Evolutionary conservation across 1,284 basidiomycete species (phyloP).

Genomic region (Melampsora medusae): DNA sequence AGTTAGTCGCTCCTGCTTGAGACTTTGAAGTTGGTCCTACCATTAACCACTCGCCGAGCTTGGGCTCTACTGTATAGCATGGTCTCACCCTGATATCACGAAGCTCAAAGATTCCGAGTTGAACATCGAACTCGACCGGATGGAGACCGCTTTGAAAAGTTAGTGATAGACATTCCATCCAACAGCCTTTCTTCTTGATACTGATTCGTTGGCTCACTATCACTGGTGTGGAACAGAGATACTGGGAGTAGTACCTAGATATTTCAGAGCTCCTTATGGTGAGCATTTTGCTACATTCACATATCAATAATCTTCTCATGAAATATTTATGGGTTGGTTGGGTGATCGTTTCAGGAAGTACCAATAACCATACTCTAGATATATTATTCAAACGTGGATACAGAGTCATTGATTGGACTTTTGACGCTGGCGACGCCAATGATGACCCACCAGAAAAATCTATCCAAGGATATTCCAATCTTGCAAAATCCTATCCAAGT

Average conservation of each 20-base stretch:
- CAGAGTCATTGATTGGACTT: slow-evolving; percentile 22
- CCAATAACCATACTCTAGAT: not conserved
- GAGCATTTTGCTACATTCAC: not conserved
- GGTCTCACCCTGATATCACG: no score
- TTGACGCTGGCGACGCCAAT: slow-evolving; percentile 29
- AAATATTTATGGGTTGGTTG: not conserved
- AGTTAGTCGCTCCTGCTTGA: no score
- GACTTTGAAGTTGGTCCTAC: no score
- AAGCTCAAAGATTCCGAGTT: no score
- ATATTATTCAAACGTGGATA: slow-evolving; percentile 27
- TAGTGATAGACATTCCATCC: no score
- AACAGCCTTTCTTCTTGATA: no score
- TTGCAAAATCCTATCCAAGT: slow-evolving; percentile 20
- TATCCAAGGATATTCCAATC: not conserved
- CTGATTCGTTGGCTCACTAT: no score
- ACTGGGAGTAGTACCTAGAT: slow-evolving; percentile 29
- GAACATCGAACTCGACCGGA: no score
- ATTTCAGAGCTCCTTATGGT: slow-evolving; percentile 40
- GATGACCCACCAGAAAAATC: slow-evolving; percentile 17
- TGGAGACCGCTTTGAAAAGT: no score
- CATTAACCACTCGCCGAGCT: no score
- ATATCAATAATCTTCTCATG: no score
- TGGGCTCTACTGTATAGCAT: no score
- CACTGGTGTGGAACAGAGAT: not conserved
- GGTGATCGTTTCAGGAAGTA: not conserved